A percentile compares a stretch with the other conserved stretches of the same genome.
Evolutionary conservation across 73 alveolate species (phyloP).

Genomic region (Symbiodinium pilosum): DNA sequence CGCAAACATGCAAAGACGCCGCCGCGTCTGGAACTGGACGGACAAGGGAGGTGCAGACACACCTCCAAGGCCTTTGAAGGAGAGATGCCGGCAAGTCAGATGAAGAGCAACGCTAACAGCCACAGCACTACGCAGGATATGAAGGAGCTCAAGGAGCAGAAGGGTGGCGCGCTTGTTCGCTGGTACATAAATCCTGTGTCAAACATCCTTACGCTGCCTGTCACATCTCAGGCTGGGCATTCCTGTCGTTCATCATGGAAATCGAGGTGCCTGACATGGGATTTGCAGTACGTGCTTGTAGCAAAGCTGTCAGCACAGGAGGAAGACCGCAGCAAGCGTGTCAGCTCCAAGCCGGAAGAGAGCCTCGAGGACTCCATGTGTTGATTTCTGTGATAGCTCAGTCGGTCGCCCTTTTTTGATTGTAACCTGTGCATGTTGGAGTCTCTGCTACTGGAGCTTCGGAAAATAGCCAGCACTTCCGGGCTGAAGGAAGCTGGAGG

Average conservation of each 20-base stretch:
- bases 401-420: too few relatives aligned
- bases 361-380: conserved; percentile 11
- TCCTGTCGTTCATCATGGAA: conserved; percentile 79
- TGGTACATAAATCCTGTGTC: not conserved
- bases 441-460: too few relatives aligned
- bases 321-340: conserved; percentile 45
- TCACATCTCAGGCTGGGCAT: conserved; percentile 51
- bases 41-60: conserved; percentile 74
- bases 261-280: not conserved
- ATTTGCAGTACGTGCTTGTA: not conserved
- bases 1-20: conserved; percentile 42
- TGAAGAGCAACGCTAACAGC: not conserved
- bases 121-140: conserved; percentile 24
- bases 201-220: not conserved
- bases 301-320: not conserved
- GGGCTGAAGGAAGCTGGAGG: conserved; percentile 20
- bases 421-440: too few relatives aligned
- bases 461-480: too few relatives aligned
- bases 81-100: not conserved
- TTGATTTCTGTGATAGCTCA: too few relatives aligned
- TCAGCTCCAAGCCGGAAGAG: conserved; percentile 27
- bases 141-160: conserved; percentile 82
- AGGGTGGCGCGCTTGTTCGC: not conserved
- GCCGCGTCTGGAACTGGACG: conserved; percentile 74
- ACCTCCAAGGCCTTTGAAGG: conserved; percentile 70